Percentiles rank a stretch among this genome's conserved stretches.
These are phyloP conservation scores for Aegilops tauschii DNA, from an alignment of 176 grass and related monocot genomes.

Conservation along the genomic window DNA sequence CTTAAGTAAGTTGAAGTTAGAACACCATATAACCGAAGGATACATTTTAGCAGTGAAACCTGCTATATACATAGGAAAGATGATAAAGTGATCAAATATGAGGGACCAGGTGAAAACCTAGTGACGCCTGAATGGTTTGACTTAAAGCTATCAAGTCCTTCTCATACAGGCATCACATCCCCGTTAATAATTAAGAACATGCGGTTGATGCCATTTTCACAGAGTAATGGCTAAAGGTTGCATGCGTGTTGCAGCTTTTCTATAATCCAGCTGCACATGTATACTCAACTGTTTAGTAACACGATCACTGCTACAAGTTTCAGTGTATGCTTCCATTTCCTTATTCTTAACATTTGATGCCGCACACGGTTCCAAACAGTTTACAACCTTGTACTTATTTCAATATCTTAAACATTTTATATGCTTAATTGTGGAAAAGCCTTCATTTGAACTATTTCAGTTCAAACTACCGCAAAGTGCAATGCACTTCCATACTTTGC, in stretches of 20 bases:
- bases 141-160: neutral
- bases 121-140: neutral
- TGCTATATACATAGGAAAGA: neutral
- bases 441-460: neutral
- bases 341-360: neutral
- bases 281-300: neutral
- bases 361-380: neutral
- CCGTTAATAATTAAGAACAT: neutral
- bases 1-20: neutral
- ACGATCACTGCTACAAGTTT: neutral
- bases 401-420: neutral
- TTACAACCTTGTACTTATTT: neutral
- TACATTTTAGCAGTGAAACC: no score
- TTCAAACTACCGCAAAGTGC: constrained; percentile 3
- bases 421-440: neutral
- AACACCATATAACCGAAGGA: neutral
- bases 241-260: neutral
- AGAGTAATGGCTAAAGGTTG: neutral
- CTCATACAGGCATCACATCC: neutral
- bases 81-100: neutral
- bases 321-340: neutral
- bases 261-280: neutral
- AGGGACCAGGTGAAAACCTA: neutral
- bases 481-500: neutral
- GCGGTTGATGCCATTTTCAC: neutral